Percentiles rank a stretch among this genome's conserved stretches.
Evolutionary conservation across 2,329 filamentous ascomycete species (phyloP).

Genomic region (Sporothrix humicola): DNA sequence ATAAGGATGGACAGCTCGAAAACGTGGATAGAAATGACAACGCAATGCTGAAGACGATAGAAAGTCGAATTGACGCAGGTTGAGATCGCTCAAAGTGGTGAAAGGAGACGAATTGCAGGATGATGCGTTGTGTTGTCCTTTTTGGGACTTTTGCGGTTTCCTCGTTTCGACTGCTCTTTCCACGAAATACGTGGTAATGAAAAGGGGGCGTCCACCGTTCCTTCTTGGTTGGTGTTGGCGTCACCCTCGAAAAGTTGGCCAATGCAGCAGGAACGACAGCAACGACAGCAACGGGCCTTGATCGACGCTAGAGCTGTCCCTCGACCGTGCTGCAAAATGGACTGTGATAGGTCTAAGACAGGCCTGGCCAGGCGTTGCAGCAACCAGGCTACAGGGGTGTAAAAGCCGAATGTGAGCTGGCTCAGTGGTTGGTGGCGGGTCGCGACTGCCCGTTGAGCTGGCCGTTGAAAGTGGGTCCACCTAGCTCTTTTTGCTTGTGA

Average conservation of each 20-base stretch:
- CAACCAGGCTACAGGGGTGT: not conserved
- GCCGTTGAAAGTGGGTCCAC: not conserved
- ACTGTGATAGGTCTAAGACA: not conserved
- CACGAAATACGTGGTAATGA: not conserved
- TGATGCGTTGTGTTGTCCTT: constrained; percentile 22
- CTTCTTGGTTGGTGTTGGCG: constrained; percentile 3
- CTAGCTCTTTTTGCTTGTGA: constrained; percentile 21
- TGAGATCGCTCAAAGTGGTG: not conserved
- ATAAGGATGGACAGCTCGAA: not conserved
- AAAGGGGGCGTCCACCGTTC: constrained; percentile 18
- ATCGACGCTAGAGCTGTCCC: not conserved
- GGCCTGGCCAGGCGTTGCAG: not conserved
- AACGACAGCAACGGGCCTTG: no score
- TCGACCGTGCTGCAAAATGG: not conserved
- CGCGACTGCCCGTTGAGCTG: constrained; percentile 22
- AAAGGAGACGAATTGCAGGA: not conserved
- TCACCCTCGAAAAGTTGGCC: constrained; percentile 22
- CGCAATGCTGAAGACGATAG: not conserved
- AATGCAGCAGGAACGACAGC: not conserved
- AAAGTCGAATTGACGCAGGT: constrained; percentile 13
- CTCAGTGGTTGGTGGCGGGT: not conserved
- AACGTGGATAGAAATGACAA: not conserved
- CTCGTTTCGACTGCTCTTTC: constrained; percentile 1
- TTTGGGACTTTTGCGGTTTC: constrained; percentile 15
- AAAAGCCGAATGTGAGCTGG: not conserved